Conservation (phyloP, 1,139 yeast genomes). For the Suhomyces wounanorum region DNA sequence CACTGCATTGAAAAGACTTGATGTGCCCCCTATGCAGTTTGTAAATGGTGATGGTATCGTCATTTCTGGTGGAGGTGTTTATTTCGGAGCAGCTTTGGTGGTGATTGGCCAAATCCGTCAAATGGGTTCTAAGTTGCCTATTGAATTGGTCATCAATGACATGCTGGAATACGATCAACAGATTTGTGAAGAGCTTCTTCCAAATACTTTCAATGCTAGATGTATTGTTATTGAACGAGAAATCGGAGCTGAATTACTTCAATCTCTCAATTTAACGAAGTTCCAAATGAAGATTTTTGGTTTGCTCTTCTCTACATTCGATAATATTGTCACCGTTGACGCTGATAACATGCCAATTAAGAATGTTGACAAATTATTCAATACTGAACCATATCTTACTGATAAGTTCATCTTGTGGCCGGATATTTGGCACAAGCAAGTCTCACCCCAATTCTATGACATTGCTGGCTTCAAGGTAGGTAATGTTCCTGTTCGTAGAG, state of each 20-base stretch:
- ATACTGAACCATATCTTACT: slow-evolving; percentile 28
- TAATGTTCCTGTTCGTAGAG: slow-evolving; percentile 28
- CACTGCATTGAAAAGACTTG: slow-evolving; percentile 24
- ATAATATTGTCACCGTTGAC: slow-evolving; percentile 37
- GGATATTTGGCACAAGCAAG: slow-evolving; percentile 39
- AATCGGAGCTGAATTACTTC: slow-evolving; percentile 27
- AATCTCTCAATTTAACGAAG: slow-evolving; percentile 22
- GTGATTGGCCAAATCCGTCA: slow-evolving; percentile 36
- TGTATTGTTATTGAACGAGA: slow-evolving; percentile 35
- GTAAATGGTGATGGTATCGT: slow-evolving; percentile 41
- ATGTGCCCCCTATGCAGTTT: slow-evolving; percentile 27
- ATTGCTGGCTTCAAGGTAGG: slow-evolving; percentile 36
- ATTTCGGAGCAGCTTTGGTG: slow-evolving; percentile 33
- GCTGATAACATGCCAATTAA: slow-evolving; percentile 38
- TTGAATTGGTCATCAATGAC: slow-evolving; percentile 36
- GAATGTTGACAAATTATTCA: slow-evolving; percentile 33
- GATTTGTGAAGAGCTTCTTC: slow-evolving; percentile 34
- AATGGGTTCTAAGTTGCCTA: slow-evolving; percentile 36
- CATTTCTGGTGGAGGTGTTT: slow-evolving; percentile 32
- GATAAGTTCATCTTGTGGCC: slow-evolving; percentile 42
- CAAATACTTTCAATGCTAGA: slow-evolving; percentile 30
- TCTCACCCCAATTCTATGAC: slow-evolving; percentile 38
- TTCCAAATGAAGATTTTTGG: slow-evolving; percentile 37
- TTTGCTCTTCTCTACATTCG: slow-evolving; percentile 37
- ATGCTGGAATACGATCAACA: slow-evolving; percentile 28